A percentile compares a stretch with the other conserved stretches of the same genome.
These are phyloP conservation scores for Penicillium sp. DNA, from an alignment of 2,329 filamentous ascomycete genomes.

Conservation along the genomic window DNA sequence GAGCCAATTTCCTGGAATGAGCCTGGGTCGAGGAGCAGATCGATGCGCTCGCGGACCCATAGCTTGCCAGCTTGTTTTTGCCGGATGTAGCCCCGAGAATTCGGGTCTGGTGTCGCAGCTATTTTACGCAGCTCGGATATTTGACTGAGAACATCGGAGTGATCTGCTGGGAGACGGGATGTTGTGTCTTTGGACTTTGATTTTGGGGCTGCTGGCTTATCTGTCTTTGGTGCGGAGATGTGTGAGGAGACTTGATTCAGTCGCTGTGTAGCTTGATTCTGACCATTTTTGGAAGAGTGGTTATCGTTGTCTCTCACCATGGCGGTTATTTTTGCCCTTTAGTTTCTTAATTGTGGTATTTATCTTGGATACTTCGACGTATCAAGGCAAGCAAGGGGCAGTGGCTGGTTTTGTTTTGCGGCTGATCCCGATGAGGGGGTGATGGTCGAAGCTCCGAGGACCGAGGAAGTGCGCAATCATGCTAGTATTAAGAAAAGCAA, in stretches of 20 bases:
- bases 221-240: constrained; percentile 31
- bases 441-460: constrained; percentile 10
- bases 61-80: constrained; percentile 65
- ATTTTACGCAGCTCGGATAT: constrained; percentile 53
- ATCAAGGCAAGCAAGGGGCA: background rate
- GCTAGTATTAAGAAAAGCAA: background rate
- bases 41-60: constrained; percentile 63
- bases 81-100: constrained; percentile 58
- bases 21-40: constrained; percentile 56
- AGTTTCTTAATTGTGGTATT: background rate
- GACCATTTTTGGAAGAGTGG: constrained; percentile 1
- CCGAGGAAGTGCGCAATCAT: constrained; percentile 16
- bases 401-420: background rate
- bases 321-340: background rate
- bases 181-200: constrained; percentile 28
- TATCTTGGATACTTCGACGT: background rate
- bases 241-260: constrained; percentile 52
- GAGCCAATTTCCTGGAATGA: constrained; percentile 62
- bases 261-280: constrained; percentile 40
- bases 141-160: constrained; percentile 61
- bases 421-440: constrained; percentile 11
- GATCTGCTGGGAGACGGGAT: constrained; percentile 56
- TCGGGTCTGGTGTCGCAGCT: constrained; percentile 55
- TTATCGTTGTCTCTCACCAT: constrained; percentile 7
- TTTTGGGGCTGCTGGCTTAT: constrained; percentile 25